Evolutionary conservation across 2,329 filamentous ascomycete genomes (phyloP).

Genomic region (Colletotrichum tanaceti): DNA sequence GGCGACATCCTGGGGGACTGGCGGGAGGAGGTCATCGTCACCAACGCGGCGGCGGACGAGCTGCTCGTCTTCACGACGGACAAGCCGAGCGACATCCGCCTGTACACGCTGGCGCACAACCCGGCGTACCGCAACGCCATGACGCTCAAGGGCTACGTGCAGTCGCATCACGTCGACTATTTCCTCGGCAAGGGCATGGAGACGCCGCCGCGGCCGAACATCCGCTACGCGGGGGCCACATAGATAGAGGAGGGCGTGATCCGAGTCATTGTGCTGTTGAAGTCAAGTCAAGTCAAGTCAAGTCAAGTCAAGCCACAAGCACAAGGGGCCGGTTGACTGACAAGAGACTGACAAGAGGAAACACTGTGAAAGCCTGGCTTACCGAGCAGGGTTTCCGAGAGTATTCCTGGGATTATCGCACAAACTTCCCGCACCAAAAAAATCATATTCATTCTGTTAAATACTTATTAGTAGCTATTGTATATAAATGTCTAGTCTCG

Average conservation of each 20-base stretch:
- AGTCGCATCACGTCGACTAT: constrained; percentile 44
- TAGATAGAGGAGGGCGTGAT: not conserved
- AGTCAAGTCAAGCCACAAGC: not conserved
- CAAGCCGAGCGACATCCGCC: constrained; percentile 38
- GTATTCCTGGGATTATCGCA: too few species aligned
- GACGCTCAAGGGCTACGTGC: constrained; percentile 44
- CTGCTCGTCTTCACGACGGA: constrained; percentile 44
- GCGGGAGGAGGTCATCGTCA: constrained; percentile 43
- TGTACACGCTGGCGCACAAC: constrained; percentile 45
- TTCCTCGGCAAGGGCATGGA: constrained; percentile 42
- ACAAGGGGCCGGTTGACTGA: too few species aligned
- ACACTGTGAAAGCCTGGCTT: too few species aligned
- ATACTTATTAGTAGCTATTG: too few species aligned
- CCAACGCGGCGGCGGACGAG: constrained; percentile 38
- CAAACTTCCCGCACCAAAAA: too few species aligned
- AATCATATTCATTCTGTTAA: too few species aligned
- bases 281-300: too few species aligned
- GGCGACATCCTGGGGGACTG: constrained; percentile 44
- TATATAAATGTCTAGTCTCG: too few species aligned
- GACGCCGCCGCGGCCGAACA: constrained; percentile 36
- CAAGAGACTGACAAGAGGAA: too few species aligned
- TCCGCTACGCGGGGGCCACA: constrained; percentile 16
- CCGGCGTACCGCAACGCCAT: constrained; percentile 45
- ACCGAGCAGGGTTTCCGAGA: too few species aligned
- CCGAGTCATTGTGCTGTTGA: not conserved